Percentiles rank a stretch among this genome's conserved stretches.
phyloP scores from a whole-genome alignment of 2,329 filamentous ascomycete genomes.

The Cladophialophora chaetospira region DNA sequence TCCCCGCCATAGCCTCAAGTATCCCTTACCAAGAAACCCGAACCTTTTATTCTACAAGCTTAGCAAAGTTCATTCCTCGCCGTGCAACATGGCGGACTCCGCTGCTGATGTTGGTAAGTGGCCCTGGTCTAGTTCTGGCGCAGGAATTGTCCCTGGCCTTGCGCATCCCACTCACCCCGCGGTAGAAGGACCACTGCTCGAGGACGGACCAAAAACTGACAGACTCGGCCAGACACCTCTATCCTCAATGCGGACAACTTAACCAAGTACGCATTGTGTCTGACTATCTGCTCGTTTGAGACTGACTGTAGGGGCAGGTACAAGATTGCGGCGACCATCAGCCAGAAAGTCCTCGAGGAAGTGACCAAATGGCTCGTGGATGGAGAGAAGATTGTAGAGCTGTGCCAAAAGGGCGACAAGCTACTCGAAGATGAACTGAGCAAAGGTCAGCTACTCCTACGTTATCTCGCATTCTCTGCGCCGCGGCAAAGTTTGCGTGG shows the following conservation, averaged over 20 bases:
- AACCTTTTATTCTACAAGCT: neutral
- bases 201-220: neutral
- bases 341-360: constrained; percentile 89
- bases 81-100: constrained; percentile 25
- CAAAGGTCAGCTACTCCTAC: constrained; percentile 55
- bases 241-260: constrained; percentile 91
- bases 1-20: neutral
- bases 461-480: neutral
- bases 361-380: constrained; percentile 74
- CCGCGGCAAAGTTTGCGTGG: neutral
- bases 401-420: constrained; percentile 96
- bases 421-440: constrained; percentile 87
- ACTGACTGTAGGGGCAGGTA: constrained; percentile 53
- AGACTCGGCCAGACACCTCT: constrained; percentile 67
- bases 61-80: neutral
- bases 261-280: constrained; percentile 64
- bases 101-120: constrained; percentile 19
- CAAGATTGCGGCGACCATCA: constrained; percentile 94
- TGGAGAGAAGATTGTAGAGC: constrained; percentile 86
- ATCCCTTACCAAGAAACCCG: constrained; percentile 1
- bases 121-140: neutral
- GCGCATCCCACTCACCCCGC: neutral
- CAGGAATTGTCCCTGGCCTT: neutral
- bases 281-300: neutral
- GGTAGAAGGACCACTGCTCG: neutral